Evolutionary conservation across 2,329 filamentous ascomycete genomes (phyloP).

Genomic region (Tolypocladium tundrense): DNA sequence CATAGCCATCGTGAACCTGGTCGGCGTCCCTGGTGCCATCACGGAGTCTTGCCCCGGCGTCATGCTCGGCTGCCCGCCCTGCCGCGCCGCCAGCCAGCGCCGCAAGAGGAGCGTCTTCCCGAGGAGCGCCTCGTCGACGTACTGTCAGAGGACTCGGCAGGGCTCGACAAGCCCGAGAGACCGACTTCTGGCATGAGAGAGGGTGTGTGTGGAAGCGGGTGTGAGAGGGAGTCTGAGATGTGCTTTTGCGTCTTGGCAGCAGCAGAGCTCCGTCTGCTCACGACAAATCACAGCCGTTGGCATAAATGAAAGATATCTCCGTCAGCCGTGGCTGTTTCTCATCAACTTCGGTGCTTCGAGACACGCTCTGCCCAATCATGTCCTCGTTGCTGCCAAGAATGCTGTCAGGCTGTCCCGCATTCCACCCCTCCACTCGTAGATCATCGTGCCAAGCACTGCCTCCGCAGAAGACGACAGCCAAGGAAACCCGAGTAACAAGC

Average conservation of each 20-base stretch:
- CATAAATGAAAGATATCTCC: neutral
- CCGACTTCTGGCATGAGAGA: neutral
- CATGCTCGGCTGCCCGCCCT: constrained; percentile 1
- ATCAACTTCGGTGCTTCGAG: neutral
- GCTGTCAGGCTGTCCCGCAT: neutral
- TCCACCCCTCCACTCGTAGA: neutral
- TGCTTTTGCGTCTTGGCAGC: neutral
- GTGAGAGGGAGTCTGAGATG: neutral
- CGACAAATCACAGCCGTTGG: neutral
- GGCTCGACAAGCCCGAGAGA: neutral
- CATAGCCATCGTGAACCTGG: neutral
- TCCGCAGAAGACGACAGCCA: neutral
- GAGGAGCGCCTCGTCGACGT: constrained; percentile 3
- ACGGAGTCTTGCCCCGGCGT: too few species aligned
- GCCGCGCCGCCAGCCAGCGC: constrained; percentile 11
- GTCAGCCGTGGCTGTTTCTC: neutral
- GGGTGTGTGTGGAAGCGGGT: neutral
- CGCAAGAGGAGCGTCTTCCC: constrained; percentile 15
- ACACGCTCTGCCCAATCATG: neutral
- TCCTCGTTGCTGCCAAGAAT: neutral
- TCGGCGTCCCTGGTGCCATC: neutral
- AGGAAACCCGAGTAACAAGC: neutral
- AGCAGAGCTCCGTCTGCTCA: neutral
- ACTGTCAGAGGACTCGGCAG: neutral
- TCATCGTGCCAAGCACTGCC: neutral